Evolutionary conservation across 2,329 filamentous ascomycete species (phyloP).

Genomic region (Colletotrichum sansevieriae): DNA sequence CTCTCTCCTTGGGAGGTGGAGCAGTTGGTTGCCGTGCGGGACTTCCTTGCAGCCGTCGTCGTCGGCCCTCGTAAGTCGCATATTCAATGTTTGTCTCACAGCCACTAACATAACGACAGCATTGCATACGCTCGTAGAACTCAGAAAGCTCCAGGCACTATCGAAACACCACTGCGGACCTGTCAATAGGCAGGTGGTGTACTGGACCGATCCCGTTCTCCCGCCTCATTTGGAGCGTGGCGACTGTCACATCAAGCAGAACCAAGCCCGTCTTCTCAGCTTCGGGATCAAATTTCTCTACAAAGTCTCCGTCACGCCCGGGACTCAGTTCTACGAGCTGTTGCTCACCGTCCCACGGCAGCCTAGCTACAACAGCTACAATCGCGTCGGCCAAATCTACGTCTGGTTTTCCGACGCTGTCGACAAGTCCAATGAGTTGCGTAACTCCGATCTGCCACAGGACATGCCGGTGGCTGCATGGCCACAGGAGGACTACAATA

Average conservation of each 20-base stretch:
- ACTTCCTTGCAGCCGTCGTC: conserved; percentile 27
- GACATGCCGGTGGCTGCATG: conserved; percentile 5
- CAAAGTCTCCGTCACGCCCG: conserved; percentile 20
- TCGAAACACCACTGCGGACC: conserved; percentile 32
- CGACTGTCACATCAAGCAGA: conserved; percentile 37
- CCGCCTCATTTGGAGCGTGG: conserved; percentile 28
- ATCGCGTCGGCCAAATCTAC: conserved; percentile 32
- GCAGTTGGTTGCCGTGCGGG: conserved; percentile 25
- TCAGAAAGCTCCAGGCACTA: conserved; percentile 28
- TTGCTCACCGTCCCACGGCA: conserved; percentile 28
- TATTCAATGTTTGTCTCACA: not conserved
- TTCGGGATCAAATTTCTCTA: conserved; percentile 36
- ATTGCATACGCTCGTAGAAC: conserved; percentile 28
- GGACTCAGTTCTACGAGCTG: conserved; percentile 27
- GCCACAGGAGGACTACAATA: conserved; percentile 18
- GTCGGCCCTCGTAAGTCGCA: conserved; percentile 26
- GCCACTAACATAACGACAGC: not conserved
- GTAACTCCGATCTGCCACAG: conserved; percentile 11
- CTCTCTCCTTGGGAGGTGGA: conserved; percentile 38
- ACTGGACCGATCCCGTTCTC: conserved; percentile 29
- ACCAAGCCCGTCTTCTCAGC: conserved; percentile 30
- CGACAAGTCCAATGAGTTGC: conserved; percentile 22
- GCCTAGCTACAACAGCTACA: conserved; percentile 35
- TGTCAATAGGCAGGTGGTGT: conserved; percentile 24
- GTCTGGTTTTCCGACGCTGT: conserved; percentile 35